Evolutionary conservation across 192 early-diverging fungal genomes (phyloP).

Genomic region (Geranomyces variabilis): DNA sequence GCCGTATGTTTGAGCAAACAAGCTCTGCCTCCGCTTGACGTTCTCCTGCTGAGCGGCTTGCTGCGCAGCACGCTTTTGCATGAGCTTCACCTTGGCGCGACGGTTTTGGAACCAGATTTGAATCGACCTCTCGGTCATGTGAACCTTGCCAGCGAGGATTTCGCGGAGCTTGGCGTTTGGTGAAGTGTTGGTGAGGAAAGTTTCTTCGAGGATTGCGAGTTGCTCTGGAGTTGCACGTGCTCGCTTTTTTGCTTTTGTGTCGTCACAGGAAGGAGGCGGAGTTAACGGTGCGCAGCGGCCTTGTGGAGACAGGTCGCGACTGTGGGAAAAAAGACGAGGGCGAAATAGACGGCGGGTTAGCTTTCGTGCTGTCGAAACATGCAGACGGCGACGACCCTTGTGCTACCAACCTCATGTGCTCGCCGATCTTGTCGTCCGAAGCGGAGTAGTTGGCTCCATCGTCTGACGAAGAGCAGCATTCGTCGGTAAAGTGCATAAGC

Average conservation of each 20-base stretch:
- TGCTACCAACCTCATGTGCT: no score
- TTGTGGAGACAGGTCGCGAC: no score
- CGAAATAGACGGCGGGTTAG: no score
- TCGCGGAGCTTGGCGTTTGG: slow-evolving; percentile 72
- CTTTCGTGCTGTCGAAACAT: no score
- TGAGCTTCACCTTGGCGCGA: slow-evolving; percentile 62
- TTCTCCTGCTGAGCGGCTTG: slow-evolving; percentile 21
- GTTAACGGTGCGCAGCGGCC: no score
- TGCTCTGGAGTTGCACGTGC: slow-evolving; percentile 79
- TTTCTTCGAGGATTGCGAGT: slow-evolving; percentile 79
- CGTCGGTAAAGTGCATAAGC: no score
- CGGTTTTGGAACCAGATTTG: slow-evolving; percentile 86
- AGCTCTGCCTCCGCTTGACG: slow-evolving; percentile 6
- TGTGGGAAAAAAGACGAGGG: no score
- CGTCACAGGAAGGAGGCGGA: no score
- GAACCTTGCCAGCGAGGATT: slow-evolving; percentile 63
- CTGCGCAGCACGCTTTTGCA: slow-evolving; percentile 21
- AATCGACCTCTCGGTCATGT: slow-evolving; percentile 69
- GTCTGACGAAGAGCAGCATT: no score
- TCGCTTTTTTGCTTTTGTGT: slow-evolving; percentile 51
- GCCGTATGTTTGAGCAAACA: slow-evolving; percentile 13
- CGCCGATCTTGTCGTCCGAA: no score
- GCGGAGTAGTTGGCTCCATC: no score
- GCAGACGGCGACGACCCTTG: no score
- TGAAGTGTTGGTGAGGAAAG: slow-evolving; percentile 67